Evolutionary conservation across 345 rosid species (phyloP), one percentile per base, ranked within the genome.

Genomic region (Eucalyptus rudis): DNA sequence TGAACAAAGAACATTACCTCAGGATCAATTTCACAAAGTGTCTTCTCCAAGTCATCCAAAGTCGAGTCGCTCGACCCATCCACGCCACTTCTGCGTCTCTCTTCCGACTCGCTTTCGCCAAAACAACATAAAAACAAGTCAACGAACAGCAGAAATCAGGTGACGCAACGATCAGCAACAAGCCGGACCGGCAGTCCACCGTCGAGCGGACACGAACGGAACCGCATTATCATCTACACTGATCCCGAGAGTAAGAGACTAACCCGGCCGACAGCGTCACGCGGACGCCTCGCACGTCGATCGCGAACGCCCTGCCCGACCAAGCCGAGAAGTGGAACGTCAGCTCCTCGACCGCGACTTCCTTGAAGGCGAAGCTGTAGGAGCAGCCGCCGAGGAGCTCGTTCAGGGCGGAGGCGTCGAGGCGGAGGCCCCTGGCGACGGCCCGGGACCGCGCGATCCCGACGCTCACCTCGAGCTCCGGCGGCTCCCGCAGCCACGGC

Each of bases 401-500:
- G 89, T 95, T 94, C 87, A 97, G 94, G 79, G 91, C 91, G 47
- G 94, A 87, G 66, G 88, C 89, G 90, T 94, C 95, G 88, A 97
- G 88, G 80, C 90, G 91, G 76, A 97, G 92, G 90, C 92, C 93
- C 89, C 90, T 89, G 3, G 93, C 89, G n/a, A 93, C 93, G 68
- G 93, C 88, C 83, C 83, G 89, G 49, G 97, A 93, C 90, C 92
- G 91, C 49, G 94, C 89, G 76, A 96, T 51, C 91, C 99, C 99
- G 87, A 97, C 89, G 81, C 93, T 89, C 68, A 96, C 89, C 19
- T 93, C 94, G 76, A 96, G 92, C 56, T 94, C 96, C 88, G 97
- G 99, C 85, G 93, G 95, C 49, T 94, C 94, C 66, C 84, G 92
- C 89, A 96, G 94, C 96, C 96, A 96, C 52, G 97, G 95, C 66